Evolutionary conservation across 2,329 filamentous ascomycete genomes (phyloP), one percentile per base, ranked within the genome.

Genomic region (Pyrenophora graminea): DNA sequence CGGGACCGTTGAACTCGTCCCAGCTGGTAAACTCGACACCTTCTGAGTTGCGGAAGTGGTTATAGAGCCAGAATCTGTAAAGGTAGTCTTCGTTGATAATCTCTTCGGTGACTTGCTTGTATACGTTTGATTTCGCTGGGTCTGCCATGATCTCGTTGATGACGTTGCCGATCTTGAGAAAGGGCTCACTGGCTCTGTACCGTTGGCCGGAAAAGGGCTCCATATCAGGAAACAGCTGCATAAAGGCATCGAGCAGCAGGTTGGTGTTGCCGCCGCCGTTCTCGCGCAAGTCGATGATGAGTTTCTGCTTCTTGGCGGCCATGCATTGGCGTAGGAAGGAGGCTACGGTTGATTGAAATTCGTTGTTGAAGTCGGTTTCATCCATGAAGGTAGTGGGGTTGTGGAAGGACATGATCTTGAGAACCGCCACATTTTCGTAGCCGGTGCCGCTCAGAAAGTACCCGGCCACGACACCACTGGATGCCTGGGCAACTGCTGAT

Each of bases 281-380:
- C 3, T 74, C 76, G 6, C 80, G 78, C 7, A 89, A 58, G 57
- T 89, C 86, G 50, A 89, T 80, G 32, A 88, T 75, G 2, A 89
- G 72, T 61, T 81, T 85, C 33, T 74, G 79, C 64, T 83, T 84
- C 2, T 77, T 75, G 6, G 73, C 72, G 0, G 64, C 55, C 30
- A 77, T 75, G 25, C 77, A 76, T 18, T 73, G 64, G 0, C 69
- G 63, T 8, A 85, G 66, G 55, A 85, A 80, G 0, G 71, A 47
- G 8, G 71, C 45, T 2, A 70, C 53, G 33, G 64, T 56, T 30
- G 65, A 59, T 48, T 76, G 77, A 15, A 69, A 66, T 19, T 59
- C 59, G 27, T 53, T 58, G 15, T 46, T 52, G 45, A 48, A 59
- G 4, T 51, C 53, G 1, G 55, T 53, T 10, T 54, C 56, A 7